These are phyloP conservation scores for Yamadazyma kitorensis DNA, from an alignment of 805 yeast species.

Conservation along the genomic window DNA sequence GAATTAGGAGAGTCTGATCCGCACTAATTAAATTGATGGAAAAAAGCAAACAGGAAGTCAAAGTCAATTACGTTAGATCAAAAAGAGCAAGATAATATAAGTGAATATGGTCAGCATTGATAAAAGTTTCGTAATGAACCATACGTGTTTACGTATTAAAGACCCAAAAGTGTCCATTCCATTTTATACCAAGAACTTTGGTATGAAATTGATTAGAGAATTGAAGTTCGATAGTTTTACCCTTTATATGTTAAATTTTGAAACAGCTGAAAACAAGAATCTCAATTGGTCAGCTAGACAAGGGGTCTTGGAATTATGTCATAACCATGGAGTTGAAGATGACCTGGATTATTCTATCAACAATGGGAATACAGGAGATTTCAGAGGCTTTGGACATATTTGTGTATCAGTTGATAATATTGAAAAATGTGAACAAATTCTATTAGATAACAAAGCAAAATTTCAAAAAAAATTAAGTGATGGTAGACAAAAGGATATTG, in stretches of 20 bases:
- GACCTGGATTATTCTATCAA: conserved; percentile 55
- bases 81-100: too few species aligned
- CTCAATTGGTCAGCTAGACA: conserved; percentile 41
- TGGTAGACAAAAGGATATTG: conserved; percentile 91
- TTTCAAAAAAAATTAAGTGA: conserved; percentile 84
- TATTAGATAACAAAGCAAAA: conserved; percentile 60
- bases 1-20: too few species aligned
- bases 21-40: too few species aligned
- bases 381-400: conserved; percentile 92
- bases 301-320: conserved; percentile 84
- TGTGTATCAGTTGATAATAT: conserved; percentile 86
- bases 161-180: conserved; percentile 71
- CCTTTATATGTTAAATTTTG: conserved; percentile 65
- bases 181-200: conserved; percentile 74
- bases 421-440: conserved; percentile 52
- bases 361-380: conserved; percentile 83
- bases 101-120: conserved; percentile 30
- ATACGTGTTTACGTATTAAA: conserved; percentile 76
- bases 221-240: conserved; percentile 58
- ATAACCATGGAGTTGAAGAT: conserved; percentile 69
- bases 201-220: conserved; percentile 60
- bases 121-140: conserved; percentile 50
- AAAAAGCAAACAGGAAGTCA: too few species aligned
- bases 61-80: too few species aligned
- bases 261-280: conserved; percentile 39